Conservation (phyloP, 805 yeast species). For the Candida caryicola region DNA sequence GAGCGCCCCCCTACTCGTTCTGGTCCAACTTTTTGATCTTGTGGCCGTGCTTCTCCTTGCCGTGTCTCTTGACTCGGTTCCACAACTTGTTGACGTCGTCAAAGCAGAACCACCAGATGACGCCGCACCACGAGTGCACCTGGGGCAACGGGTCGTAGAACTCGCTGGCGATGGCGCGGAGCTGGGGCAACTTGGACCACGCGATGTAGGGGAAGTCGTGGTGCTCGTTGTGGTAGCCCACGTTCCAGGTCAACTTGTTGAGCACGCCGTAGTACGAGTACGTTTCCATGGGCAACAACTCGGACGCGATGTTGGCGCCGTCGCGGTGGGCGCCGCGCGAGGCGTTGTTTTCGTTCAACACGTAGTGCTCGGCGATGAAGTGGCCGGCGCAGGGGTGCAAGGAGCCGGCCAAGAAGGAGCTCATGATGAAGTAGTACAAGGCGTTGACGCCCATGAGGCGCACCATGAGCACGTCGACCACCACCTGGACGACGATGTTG, state of each 20-base stretch:
- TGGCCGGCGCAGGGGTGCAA: constrained; percentile 94
- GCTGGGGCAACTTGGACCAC: constrained; percentile 73
- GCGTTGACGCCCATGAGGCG: constrained; percentile 62
- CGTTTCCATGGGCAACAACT: constrained; percentile 64
- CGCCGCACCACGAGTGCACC: constrained; percentile 77
- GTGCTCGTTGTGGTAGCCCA: constrained; percentile 91
- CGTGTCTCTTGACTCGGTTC: constrained; percentile 74
- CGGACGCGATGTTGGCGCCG: constrained; percentile 26
- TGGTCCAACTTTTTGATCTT: constrained; percentile 16
- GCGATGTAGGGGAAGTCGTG: constrained; percentile 94
- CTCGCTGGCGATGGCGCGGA: constrained; percentile 68
- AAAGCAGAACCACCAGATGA: constrained; percentile 66
- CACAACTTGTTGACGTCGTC: constrained; percentile 68
- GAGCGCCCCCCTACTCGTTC: too few relatives aligned
- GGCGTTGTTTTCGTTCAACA: constrained; percentile 54
- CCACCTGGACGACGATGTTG: constrained; percentile 60
- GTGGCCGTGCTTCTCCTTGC: constrained; percentile 34
- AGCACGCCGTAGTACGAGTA: constrained; percentile 84
- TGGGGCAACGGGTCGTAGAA: constrained; percentile 78
- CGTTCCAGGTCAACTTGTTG: constrained; percentile 83
- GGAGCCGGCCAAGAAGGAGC: constrained; percentile 86
- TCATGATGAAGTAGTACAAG: constrained; percentile 62
- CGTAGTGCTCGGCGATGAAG: constrained; percentile 91
- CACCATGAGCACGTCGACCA: constrained; percentile 58
- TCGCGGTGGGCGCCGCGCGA: constrained; percentile 28